These are phyloP conservation scores for Neonectria magnoliae DNA, from an alignment of 2,329 filamentous ascomycete species.

Conservation along the genomic window DNA sequence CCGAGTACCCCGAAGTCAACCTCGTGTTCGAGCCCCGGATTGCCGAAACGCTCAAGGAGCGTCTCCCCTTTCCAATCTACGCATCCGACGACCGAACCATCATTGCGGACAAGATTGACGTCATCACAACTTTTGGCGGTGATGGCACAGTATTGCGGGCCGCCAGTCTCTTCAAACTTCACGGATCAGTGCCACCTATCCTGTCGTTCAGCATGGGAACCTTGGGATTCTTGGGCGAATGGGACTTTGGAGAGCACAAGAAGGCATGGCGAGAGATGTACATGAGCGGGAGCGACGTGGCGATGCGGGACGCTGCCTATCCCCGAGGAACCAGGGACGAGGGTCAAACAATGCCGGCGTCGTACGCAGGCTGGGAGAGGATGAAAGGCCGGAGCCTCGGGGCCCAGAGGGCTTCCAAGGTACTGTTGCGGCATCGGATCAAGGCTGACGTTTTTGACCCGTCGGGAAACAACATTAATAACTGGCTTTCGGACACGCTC, in stretches of 20 bases:
- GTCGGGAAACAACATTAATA: constrained; percentile 69
- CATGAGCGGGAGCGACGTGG: constrained; percentile 73
- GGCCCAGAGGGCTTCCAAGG: constrained; percentile 75
- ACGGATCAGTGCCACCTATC: constrained; percentile 85
- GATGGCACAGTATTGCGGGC: constrained; percentile 63
- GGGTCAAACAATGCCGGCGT: constrained; percentile 11
- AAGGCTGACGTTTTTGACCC: constrained; percentile 85
- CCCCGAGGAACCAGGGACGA: constrained; percentile 45
- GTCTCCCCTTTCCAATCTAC: constrained; percentile 79
- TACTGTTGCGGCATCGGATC: constrained; percentile 86
- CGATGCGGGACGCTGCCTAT: constrained; percentile 55
- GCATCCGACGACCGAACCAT: constrained; percentile 59
- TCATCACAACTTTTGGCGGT: constrained; percentile 90
- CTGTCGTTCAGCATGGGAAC: constrained; percentile 98
- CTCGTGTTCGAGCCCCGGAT: constrained; percentile 84
- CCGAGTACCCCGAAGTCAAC: constrained; percentile 82
- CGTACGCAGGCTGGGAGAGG: constrained; percentile 70
- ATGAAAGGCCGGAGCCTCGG: constrained; percentile 86
- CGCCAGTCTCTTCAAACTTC: constrained; percentile 74
- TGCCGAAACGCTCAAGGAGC: constrained; percentile 75
- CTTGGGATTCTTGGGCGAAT: constrained; percentile 92
- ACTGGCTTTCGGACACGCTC: constrained; percentile 56
- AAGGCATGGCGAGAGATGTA: constrained; percentile 92
- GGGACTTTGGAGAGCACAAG: constrained; percentile 95
- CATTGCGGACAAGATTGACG: constrained; percentile 83